phyloP scores from a whole-genome alignment of 2,329 filamentous ascomycete species.

The Curvularia eragrostidis region DNA sequence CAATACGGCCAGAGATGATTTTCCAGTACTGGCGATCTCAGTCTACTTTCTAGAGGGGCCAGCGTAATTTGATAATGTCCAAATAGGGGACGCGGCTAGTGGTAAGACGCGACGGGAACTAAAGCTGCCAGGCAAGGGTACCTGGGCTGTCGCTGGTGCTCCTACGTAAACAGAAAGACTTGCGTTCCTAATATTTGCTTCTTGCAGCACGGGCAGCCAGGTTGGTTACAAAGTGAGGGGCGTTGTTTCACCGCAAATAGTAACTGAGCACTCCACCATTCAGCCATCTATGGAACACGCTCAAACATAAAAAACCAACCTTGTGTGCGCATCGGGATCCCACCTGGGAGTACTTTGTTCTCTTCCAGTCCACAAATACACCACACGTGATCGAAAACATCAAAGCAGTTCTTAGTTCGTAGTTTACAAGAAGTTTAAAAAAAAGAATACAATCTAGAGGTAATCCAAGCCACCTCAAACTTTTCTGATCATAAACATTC shows the following conservation, averaged over 20 bases:
- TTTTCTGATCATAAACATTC: slow-evolving; percentile 40
- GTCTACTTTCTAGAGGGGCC: background rate
- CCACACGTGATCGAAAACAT: background rate
- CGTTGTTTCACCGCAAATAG: background rate
- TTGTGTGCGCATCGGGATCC: background rate
- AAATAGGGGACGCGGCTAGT: slow-evolving; percentile 24
- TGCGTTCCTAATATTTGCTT: slow-evolving; percentile 1
- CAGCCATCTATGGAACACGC: background rate
- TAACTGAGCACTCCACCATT: background rate
- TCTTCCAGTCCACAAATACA: background rate
- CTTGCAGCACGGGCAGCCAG: background rate
- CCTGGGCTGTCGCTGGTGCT: background rate
- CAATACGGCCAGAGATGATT: background rate
- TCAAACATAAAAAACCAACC: background rate
- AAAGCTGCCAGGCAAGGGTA: slow-evolving; percentile 13
- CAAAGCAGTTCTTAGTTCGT: background rate
- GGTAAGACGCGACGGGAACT: slow-evolving; percentile 24
- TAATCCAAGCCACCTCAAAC: slow-evolving; percentile 26
- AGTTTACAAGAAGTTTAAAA: background rate
- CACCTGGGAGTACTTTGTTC: background rate
- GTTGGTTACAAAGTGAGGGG: background rate
- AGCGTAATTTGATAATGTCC: slow-evolving; percentile 3
- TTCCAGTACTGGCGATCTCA: background rate
- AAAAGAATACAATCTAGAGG: too few species aligned
- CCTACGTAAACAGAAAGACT: background rate